phyloP scores from a whole-genome alignment of 2,329 filamentous ascomycete species.

The Plectosphaerella sp. region DNA sequence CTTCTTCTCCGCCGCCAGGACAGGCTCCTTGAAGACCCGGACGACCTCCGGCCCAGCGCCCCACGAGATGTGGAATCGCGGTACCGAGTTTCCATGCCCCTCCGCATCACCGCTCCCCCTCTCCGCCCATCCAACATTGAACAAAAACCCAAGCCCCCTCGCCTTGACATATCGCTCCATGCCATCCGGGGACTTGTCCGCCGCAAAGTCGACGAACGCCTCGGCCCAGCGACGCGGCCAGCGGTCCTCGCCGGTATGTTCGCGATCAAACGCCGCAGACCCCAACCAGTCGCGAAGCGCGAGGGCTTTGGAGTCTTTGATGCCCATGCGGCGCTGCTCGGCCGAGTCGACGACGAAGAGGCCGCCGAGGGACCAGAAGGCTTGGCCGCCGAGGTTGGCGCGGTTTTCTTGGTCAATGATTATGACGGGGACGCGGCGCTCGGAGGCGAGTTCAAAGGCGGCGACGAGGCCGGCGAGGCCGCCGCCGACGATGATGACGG shows the following conservation, averaged over 20 bases:
- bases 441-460: conserved; percentile 47
- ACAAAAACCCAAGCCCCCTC: conserved; percentile 46
- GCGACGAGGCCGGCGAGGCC: conserved; percentile 57
- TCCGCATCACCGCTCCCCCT: conserved; percentile 49
- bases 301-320: conserved; percentile 52
- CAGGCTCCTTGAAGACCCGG: conserved; percentile 52
- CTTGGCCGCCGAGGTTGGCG: conserved; percentile 54
- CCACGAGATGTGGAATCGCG: conserved; percentile 60
- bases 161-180: conserved; percentile 54
- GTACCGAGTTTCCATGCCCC: conserved; percentile 59
- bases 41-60: conserved; percentile 58
- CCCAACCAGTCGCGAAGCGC: conserved; percentile 57
- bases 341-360: conserved; percentile 55
- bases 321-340: conserved; percentile 52
- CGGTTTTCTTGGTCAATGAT: conserved; percentile 56
- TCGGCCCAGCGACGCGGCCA: conserved; percentile 61
- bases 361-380: conserved; percentile 61
- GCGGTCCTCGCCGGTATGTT: conserved; percentile 38
- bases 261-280: conserved; percentile 54
- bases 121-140: conserved; percentile 58
- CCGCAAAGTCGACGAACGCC: conserved; percentile 59
- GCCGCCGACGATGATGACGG: conserved; percentile 51
- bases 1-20: conserved; percentile 44
- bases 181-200: conserved; percentile 50
- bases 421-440: conserved; percentile 42